Evolutionary conservation across 75 land plant species (phyloP), one percentile per base, ranked within the genome.

Genomic region (Pseudotsuga menziesii): DNA sequence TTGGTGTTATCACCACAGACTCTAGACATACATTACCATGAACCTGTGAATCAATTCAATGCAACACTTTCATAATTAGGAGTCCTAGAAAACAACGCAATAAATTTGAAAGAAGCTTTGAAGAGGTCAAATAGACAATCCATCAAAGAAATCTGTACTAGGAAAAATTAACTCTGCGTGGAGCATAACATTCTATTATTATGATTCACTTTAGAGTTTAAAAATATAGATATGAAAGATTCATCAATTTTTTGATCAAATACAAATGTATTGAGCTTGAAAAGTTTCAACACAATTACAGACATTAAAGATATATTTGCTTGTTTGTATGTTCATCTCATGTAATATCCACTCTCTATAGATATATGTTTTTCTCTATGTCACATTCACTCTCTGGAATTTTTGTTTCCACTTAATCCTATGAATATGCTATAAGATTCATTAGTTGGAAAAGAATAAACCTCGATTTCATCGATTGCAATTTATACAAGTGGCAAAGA

Each of bases 1-100:
- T 91, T 72, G 82, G 91, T 23, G 99, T 97, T 27, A 97, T 98
- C 56, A 97, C 98, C 78, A 97, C 99, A 80, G 98, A 88, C 25
- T 90, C 86, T 82, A 94, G 48, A 76, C 98, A 97, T 15, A 97
- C 95, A 91, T 97, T 97, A 23, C 98, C 96, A 90, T 97, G 99
- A 79, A 97, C 96, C 99, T 97, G 88, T 44, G 77, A 69, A 14
- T 57, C 62, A 44, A 73, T 29, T 69, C 72, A 41, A 20, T 69
- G n/a, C 22, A 35, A 9, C 52, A 69, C 23, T 8, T 20, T 25
- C 3, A 16, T 69, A 41, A 41, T 41, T 20, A 67, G 36, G 44
- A 41, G 48, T 69, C 19, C 2, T 9, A 48, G 9, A 11, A 48
- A 48, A 48, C 54, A 48, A 48, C 9, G 12, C 72, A 41, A 41